Evolutionary conservation across 106 monocot species (phyloP).

Genomic region (Dioscorea alata): DNA sequence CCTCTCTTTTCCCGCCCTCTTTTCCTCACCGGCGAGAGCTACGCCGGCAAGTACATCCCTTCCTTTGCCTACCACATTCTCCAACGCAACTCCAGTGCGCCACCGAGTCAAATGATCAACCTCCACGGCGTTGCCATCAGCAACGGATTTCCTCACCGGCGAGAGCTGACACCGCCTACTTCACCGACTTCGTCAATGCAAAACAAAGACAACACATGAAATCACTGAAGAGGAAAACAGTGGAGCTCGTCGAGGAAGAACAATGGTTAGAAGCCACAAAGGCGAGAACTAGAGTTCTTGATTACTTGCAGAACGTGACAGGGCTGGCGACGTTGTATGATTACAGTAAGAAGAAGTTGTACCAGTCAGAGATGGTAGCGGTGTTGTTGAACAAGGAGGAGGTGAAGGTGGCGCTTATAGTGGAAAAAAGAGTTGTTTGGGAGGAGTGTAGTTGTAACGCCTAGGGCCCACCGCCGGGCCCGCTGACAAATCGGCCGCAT

Average conservation of each 20-base stretch:
- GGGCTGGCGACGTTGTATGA: no score
- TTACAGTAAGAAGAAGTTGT: no score
- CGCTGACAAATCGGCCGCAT: no score
- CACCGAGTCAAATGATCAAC: no score
- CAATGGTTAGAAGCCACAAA: constrained; percentile 47
- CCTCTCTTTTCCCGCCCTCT: constrained; percentile 51
- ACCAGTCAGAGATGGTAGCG: no score
- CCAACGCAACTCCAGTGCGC: constrained; percentile 16
- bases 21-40: constrained; percentile 84
- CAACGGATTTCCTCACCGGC: constrained; percentile 72
- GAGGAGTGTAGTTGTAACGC: no score
- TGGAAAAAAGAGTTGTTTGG: constrained; percentile 17
- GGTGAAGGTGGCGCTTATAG: constrained; percentile 43
- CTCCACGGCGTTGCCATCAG: no score
- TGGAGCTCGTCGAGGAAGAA: constrained; percentile 20
- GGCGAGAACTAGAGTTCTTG: constrained; percentile 36
- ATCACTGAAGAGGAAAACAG: constrained; percentile 34
- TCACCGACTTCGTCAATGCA: constrained; percentile 55
- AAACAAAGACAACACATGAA: constrained; percentile 39
- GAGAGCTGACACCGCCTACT: constrained; percentile 60
- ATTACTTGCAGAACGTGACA: constrained; percentile 30
- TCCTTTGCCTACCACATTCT: constrained; percentile 48
- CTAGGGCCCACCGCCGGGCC: no score
- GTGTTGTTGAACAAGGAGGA: no score
- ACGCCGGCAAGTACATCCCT: constrained; percentile 87